Conservation (phyloP, 2,329 filamentous ascomycete species). For the Beauveria sp. region DNA sequence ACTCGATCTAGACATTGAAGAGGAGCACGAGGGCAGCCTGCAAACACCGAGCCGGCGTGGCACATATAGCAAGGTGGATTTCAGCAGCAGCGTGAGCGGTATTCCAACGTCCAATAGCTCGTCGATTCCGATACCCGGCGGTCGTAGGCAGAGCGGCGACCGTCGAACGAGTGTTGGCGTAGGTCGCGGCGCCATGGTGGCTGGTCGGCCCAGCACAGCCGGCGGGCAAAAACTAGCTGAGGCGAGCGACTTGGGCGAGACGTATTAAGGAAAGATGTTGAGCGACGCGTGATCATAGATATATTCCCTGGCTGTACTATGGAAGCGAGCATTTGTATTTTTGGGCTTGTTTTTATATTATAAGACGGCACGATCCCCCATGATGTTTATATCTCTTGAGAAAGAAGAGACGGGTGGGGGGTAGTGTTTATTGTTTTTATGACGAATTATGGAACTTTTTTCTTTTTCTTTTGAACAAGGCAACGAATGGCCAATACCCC, state of each 20-base stretch:
- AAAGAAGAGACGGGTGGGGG: background rate
- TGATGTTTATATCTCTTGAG: background rate
- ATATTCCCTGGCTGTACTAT: constrained; percentile 6
- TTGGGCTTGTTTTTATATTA: constrained; percentile 4
- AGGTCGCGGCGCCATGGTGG: constrained; percentile 16
- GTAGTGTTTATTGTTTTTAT: background rate
- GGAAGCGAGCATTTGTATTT: constrained; percentile 11
- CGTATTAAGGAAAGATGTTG: constrained; percentile 32
- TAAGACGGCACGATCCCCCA: background rate
- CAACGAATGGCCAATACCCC: constrained; percentile 7
- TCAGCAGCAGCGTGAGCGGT: constrained; percentile 29
- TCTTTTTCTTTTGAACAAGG: background rate
- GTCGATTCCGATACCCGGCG: constrained; percentile 38
- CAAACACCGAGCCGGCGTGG: constrained; percentile 49
- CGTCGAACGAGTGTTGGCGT: constrained; percentile 35
- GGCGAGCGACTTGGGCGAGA: constrained; percentile 43
- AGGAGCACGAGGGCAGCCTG: constrained; percentile 33
- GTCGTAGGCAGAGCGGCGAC: constrained; percentile 35
- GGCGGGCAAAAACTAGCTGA: constrained; percentile 30
- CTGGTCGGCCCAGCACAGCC: constrained; percentile 24
- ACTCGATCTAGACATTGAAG: constrained; percentile 41
- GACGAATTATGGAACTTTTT: constrained; percentile 8
- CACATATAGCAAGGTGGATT: constrained; percentile 43
- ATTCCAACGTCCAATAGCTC: constrained; percentile 29
- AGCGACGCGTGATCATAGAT: background rate